A percentile compares a stretch with the other conserved stretches of the same genome.
phyloP scores from a whole-genome alignment of 2,329 filamentous ascomycete species.

The Epichloe hybrida region DNA sequence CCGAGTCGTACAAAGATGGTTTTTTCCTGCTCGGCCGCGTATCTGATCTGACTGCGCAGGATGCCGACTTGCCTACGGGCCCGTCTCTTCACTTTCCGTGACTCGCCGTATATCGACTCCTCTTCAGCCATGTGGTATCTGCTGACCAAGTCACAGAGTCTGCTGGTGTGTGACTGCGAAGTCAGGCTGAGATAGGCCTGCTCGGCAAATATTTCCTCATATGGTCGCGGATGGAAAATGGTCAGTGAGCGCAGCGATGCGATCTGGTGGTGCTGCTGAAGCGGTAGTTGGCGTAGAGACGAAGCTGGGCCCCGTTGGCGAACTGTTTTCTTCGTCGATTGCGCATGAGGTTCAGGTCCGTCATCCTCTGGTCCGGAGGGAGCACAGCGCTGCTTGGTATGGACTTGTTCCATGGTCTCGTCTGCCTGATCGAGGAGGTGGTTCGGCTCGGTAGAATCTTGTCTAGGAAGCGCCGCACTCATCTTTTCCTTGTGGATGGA shows the following conservation, averaged over 20 bases:
- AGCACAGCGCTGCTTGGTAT: background rate
- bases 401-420: background rate
- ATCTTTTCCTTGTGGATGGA: background rate
- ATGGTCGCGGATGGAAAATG: constrained; percentile 24
- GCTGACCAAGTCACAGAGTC: constrained; percentile 24
- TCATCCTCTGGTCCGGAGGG: background rate
- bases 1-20: constrained; percentile 30
- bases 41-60: constrained; percentile 28
- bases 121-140: constrained; percentile 25
- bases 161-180: constrained; percentile 27
- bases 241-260: background rate
- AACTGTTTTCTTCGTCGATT: background rate
- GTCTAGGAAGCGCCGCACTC: background rate
- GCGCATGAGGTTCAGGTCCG: background rate
- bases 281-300: background rate
- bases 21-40: constrained; percentile 32
- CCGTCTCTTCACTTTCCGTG: constrained; percentile 16
- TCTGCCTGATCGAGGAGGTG: background rate
- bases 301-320: background rate
- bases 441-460: constrained; percentile 3
- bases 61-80: constrained; percentile 28
- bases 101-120: constrained; percentile 12
- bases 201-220: constrained; percentile 32
- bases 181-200: constrained; percentile 29
- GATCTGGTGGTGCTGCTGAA: background rate